phyloP scores from a whole-genome alignment of 805 yeast species.

The Saturnispora dispora region DNA sequence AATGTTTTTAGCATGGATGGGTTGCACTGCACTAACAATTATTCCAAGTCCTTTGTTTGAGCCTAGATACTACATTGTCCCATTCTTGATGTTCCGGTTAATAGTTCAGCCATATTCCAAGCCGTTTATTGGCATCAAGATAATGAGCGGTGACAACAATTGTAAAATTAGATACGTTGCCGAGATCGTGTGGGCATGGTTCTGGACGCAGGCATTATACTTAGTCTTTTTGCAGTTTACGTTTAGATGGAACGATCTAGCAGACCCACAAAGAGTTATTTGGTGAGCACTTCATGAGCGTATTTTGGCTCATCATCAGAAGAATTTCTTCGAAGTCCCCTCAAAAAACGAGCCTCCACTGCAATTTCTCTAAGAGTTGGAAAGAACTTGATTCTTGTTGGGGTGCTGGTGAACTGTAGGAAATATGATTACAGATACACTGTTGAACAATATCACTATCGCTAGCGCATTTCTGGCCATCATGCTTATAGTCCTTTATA shows the following conservation, averaged over 20 bases:
- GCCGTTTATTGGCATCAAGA: conserved; percentile 18
- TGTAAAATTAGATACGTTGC: conserved; percentile 29
- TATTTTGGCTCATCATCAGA: not conserved
- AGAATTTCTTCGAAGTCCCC: not conserved
- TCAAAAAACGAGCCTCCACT: not conserved
- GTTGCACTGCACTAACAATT: conserved; percentile 50
- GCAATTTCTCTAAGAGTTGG: not conserved
- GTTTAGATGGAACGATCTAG: conserved; percentile 61
- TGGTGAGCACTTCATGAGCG: conserved; percentile 46
- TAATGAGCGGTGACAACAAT: conserved; percentile 17
- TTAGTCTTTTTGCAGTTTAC: conserved; percentile 50
- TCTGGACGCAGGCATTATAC: conserved; percentile 45
- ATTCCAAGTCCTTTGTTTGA: conserved; percentile 90
- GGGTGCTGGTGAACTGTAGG: not conserved
- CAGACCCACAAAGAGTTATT: conserved; percentile 66
- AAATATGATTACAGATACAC: conserved; percentile 5
- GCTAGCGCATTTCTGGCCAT: conserved; percentile 2
- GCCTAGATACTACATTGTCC: conserved; percentile 85
- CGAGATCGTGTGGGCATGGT: conserved; percentile 57
- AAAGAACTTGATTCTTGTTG: not conserved
- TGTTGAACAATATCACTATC: conserved; percentile 1
- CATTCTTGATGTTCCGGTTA: conserved; percentile 67
- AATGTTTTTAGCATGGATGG: conserved; percentile 41
- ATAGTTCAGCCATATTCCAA: conserved; percentile 35
- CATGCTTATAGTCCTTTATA: not conserved